These are phyloP conservation scores for Ophiostoma montium DNA, from an alignment of 2,329 filamentous ascomycete species.

Conservation along the genomic window DNA sequence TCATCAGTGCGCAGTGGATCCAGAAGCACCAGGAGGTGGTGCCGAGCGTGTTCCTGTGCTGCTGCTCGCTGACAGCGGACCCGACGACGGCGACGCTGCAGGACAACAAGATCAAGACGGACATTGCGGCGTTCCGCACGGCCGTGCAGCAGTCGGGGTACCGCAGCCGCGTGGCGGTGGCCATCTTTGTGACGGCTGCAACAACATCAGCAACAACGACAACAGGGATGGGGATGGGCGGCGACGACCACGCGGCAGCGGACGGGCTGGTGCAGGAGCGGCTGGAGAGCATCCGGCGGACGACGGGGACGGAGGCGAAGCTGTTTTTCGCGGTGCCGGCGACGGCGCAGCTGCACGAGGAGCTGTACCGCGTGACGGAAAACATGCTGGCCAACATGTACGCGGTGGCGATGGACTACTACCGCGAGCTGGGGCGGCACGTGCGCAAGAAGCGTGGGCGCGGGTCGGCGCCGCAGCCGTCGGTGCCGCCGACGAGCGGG, in stretches of 20 bases:
- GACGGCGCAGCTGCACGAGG: constrained; percentile 35
- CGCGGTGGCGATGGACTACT: constrained; percentile 70
- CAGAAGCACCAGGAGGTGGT: constrained; percentile 77
- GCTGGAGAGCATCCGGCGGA: constrained; percentile 62
- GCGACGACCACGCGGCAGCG: constrained; percentile 34
- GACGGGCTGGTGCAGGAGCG: constrained; percentile 55
- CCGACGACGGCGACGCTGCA: constrained; percentile 59
- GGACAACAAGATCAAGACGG: constrained; percentile 76
- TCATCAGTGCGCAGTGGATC: constrained; percentile 71
- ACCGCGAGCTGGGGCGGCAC: constrained; percentile 87
- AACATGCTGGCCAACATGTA: constrained; percentile 62
- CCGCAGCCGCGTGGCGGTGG: constrained; percentile 62
- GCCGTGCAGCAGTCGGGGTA: constrained; percentile 56
- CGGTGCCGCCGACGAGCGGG: constrained; percentile 65
- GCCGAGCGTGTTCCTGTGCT: constrained; percentile 66
- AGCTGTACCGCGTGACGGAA: constrained; percentile 59
- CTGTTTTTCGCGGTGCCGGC: constrained; percentile 74
- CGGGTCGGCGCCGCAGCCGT: constrained; percentile 64
- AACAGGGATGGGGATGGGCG: constrained; percentile 18
- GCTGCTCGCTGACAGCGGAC: constrained; percentile 65
- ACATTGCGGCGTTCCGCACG: constrained; percentile 65
- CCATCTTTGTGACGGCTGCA: constrained; percentile 41
- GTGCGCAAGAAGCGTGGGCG: constrained; percentile 75
- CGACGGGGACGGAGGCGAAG: constrained; percentile 69
- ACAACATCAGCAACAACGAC: too few species aligned